Evolutionary conservation across 2,329 filamentous ascomycete species (phyloP).

Genomic region (Ceratocystis cacaofunesta): DNA sequence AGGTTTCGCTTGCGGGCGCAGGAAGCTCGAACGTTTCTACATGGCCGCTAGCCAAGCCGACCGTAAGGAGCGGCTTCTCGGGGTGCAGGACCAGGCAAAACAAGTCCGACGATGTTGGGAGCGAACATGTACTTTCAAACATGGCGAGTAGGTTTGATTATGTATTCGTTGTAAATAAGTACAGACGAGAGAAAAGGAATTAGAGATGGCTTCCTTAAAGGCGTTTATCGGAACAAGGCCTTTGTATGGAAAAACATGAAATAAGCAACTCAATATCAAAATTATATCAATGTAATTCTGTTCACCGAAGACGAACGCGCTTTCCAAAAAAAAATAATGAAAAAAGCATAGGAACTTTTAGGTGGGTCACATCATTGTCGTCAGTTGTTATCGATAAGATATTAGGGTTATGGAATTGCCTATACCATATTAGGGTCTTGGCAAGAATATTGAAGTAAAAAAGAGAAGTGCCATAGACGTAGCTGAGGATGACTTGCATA

Average conservation of each 20-base stretch:
- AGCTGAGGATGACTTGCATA: too few relatives aligned
- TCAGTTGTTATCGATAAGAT: background rate
- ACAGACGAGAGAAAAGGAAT: background rate
- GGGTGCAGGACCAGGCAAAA: slow-evolving; percentile 84
- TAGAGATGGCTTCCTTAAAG: background rate
- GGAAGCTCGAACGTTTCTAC: slow-evolving; percentile 71
- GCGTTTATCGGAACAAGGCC: background rate
- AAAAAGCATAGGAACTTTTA: slow-evolving; percentile 13
- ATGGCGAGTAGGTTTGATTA: slow-evolving; percentile 32
- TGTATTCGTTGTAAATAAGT: background rate
- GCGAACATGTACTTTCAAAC: slow-evolving; percentile 84
- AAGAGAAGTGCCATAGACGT: too few relatives aligned
- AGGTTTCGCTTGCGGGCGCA: slow-evolving; percentile 20
- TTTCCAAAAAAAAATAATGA: background rate
- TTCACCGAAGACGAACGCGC: background rate
- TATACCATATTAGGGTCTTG: background rate
- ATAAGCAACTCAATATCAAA: background rate
- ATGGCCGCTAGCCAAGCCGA: slow-evolving; percentile 72
- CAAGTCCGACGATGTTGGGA: slow-evolving; percentile 72
- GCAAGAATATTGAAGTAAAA: too few relatives aligned
- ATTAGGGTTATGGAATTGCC: too few relatives aligned
- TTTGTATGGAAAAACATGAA: background rate
- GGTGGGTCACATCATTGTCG: background rate
- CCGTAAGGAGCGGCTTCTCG: slow-evolving; percentile 64
- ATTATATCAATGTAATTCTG: background rate